Conservation (phyloP, 495 filamentous ascomycete genomes). For the Wilcoxina mikolae region DNA sequence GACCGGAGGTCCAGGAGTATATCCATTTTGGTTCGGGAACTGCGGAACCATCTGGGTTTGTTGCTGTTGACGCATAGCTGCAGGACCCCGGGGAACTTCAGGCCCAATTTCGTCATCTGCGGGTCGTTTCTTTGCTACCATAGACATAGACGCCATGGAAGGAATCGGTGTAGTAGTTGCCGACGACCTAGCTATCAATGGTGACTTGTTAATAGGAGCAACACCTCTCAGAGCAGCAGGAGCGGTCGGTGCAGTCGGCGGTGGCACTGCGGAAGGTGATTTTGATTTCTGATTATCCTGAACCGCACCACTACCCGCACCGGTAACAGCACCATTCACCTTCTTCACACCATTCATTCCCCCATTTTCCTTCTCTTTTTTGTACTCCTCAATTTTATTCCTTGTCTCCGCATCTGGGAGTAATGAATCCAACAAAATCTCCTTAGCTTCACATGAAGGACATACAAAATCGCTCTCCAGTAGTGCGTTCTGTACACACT, state of each 20-base stretch:
- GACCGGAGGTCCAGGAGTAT: background rate
- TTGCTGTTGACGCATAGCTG: conserved; percentile 32
- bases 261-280: background rate
- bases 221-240: conserved; percentile 1
- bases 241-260: background rate
- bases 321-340: background rate
- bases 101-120: conserved; percentile 51
- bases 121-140: conserved; percentile 58
- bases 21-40: conserved; percentile 9
- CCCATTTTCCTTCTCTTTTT: conserved; percentile 50
- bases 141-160: conserved; percentile 28
- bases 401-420: conserved; percentile 60
- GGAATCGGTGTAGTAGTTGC: conserved; percentile 32
- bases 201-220: background rate
- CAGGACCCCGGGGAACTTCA: conserved; percentile 30
- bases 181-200: conserved; percentile 25
- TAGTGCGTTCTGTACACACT: conserved; percentile 94
- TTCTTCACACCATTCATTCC: conserved; percentile 29
- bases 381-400: conserved; percentile 62
- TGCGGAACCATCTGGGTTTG: conserved; percentile 28
- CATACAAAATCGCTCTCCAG: conserved; percentile 96
- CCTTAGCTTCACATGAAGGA: conserved; percentile 76
- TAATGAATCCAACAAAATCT: conserved; percentile 84
- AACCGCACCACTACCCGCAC: background rate
- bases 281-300: background rate